These are phyloP conservation scores for Posidonia australis DNA, from an alignment of 106 monocot species.

Conservation along the genomic window DNA sequence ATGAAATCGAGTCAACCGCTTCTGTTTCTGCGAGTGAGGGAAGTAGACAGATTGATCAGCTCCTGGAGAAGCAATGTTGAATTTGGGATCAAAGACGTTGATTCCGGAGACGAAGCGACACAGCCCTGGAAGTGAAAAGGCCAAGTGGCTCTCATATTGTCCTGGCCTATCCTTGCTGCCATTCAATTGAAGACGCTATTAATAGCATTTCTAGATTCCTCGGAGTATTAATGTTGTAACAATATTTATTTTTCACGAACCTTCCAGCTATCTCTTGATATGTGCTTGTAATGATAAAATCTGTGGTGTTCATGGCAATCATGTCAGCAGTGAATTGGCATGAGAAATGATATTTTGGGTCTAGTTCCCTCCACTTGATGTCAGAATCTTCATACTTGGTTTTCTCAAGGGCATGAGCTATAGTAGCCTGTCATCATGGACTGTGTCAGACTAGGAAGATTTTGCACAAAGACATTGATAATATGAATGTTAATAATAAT, in stretches of 20 bases:
- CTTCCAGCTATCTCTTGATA: slow-evolving; percentile 97
- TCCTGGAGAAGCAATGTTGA: slow-evolving; percentile 95
- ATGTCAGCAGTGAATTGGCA: slow-evolving; percentile 96
- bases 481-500: no score
- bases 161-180: slow-evolving; percentile 82
- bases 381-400: slow-evolving; percentile 97
- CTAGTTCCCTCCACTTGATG: slow-evolving; percentile 79
- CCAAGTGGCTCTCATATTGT: slow-evolving; percentile 86
- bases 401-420: slow-evolving; percentile 96
- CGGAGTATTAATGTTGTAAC: no score
- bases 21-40: slow-evolving; percentile 83
- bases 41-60: slow-evolving; percentile 93
- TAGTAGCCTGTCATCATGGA: slow-evolving; percentile 43
- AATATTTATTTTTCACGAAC: no score
- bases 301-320: slow-evolving; percentile 82
- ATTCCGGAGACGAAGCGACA: slow-evolving; percentile 74
- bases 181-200: no score
- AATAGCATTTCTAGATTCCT: no score
- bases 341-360: slow-evolving; percentile 85
- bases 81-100: slow-evolving; percentile 84
- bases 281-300: slow-evolving; percentile 97
- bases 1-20: slow-evolving; percentile 46
- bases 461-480: no score
- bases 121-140: slow-evolving; percentile 83
- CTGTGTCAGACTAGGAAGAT: background rate